Evolutionary conservation across 805 yeast genomes (phyloP).

Genomic region (Yarrowia osloensis): DNA sequence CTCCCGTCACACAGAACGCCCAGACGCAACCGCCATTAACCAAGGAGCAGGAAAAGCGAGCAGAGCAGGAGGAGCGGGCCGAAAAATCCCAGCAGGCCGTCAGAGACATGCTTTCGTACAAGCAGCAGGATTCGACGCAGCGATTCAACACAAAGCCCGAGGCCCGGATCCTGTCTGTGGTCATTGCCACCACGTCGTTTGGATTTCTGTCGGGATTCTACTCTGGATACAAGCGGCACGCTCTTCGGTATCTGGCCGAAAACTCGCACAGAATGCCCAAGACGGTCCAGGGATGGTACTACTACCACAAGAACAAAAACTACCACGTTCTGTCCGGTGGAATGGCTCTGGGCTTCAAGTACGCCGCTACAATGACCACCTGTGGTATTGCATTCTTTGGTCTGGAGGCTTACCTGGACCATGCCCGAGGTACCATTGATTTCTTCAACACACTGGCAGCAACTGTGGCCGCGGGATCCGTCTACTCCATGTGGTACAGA

Average conservation of each 20-base stretch:
- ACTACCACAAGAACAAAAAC: slow-evolving; percentile 80
- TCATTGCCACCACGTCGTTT: slow-evolving; percentile 32
- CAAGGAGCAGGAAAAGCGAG: not conserved
- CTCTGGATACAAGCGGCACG: slow-evolving; percentile 57
- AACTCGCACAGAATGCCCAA: slow-evolving; percentile 80
- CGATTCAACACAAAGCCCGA: slow-evolving; percentile 29
- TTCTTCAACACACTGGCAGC: slow-evolving; percentile 64
- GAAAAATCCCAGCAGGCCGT: slow-evolving; percentile 19
- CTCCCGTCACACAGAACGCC: not conserved
- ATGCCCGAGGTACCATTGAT: slow-evolving; percentile 55
- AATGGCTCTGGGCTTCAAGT: slow-evolving; percentile 50
- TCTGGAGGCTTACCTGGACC: slow-evolving; percentile 63
- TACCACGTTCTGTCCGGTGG: slow-evolving; percentile 67
- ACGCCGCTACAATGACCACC: slow-evolving; percentile 48
- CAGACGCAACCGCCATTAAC: not conserved
- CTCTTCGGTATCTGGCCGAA: slow-evolving; percentile 67
- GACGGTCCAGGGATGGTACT: slow-evolving; percentile 83
- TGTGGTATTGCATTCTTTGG: slow-evolving; percentile 57
- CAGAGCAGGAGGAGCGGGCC: not conserved
- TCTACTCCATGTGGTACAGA: slow-evolving; percentile 51
- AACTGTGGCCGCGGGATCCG: slow-evolving; percentile 53
- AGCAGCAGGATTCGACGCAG: slow-evolving; percentile 23
- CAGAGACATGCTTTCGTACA: slow-evolving; percentile 14
- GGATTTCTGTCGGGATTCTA: slow-evolving; percentile 54
- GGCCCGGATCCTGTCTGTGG: slow-evolving; percentile 25